Evolutionary conservation across 1,284 basidiomycete genomes (phyloP), one percentile per base, ranked within the genome.

Genomic region (Ceratobasidium sp.): DNA sequence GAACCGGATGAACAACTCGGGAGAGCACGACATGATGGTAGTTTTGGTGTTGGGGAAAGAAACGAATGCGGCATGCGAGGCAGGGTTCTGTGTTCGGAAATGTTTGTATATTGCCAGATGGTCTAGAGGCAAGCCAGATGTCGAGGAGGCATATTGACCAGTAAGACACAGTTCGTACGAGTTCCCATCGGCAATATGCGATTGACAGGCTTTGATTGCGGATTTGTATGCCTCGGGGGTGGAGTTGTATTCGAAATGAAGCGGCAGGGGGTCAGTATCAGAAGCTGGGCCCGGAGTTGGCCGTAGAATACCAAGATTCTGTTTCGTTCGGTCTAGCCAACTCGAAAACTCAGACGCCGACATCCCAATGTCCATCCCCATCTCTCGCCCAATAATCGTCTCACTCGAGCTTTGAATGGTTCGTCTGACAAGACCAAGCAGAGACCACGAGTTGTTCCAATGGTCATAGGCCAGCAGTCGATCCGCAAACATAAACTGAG

Each of bases 121-220:
- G 23, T 52, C 39, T 21, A 55, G 34, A 2, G 45, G 18, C 75
- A 76, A 32, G 78, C 80, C 36, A 81, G 82, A 5, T 87, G 78
- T 9, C 81, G 80, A 45, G 91, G 79, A 84, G 21, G 90, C 92
- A 10, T 52, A 65, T 46, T 86, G 87, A 0, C 93, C 96, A 0
- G 96, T 98, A 48, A 98, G 84, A 77, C 97, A 98, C 23, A 98
- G 86, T 79, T 98, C 96, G 81, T 98, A 98, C n/a, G 94, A 95
- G 79, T 98, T 92, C 4, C 96, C 96, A 45, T 90, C 84, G 71
- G 85, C 89, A 26, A 98, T 89, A 69, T 87, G 85, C 69, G 92
- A 89, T 77, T 95, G 89, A 10, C 93, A 92, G 43, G 83, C 79
- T 36, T 88, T 83, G 77, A 98, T 95, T 48, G 88, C 88, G 18